phyloP scores from a whole-genome alignment of 2,329 filamentous ascomycete genomes.

The Fusarium pilosicola region DNA sequence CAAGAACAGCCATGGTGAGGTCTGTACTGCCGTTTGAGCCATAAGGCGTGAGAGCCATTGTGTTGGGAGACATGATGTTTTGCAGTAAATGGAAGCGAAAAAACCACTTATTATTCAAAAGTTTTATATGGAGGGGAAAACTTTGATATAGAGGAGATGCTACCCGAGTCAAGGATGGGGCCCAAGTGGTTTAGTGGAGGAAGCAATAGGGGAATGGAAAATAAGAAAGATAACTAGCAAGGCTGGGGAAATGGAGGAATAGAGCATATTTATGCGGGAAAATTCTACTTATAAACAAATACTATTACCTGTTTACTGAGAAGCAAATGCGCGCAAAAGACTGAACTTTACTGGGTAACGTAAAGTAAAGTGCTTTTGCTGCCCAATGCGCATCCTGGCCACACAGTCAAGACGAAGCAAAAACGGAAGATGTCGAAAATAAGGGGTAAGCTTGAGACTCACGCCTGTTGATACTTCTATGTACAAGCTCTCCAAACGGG shows the following conservation, averaged over 20 bases:
- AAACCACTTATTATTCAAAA: not conserved
- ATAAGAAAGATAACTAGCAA: slow-evolving; percentile 8
- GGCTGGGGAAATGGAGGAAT: slow-evolving; percentile 22
- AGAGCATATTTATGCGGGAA: slow-evolving; percentile 24
- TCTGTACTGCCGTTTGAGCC: slow-evolving; percentile 51
- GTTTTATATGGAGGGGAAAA: slow-evolving; percentile 3
- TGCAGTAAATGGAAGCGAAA: slow-evolving; percentile 20
- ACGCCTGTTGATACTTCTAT: not conserved
- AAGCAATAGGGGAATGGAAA: slow-evolving; percentile 9
- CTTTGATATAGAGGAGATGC: not conserved
- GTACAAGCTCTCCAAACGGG: slow-evolving; percentile 10
- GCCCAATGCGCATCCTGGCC: slow-evolving; percentile 42
- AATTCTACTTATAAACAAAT: slow-evolving; percentile 19
- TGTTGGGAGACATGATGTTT: slow-evolving; percentile 41
- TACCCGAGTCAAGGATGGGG: slow-evolving; percentile 4
- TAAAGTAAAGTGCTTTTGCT: slow-evolving; percentile 42
- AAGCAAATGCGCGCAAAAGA: not conserved
- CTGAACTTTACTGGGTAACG: slow-evolving; percentile 36
- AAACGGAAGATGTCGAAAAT: slow-evolving; percentile 6
- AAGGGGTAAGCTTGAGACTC: slow-evolving; percentile 25
- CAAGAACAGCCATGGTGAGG: slow-evolving; percentile 81
- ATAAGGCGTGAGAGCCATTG: slow-evolving; percentile 48
- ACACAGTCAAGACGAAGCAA: slow-evolving; percentile 30
- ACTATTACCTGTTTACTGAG: slow-evolving; percentile 30
- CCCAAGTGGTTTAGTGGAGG: slow-evolving; percentile 6